These are phyloP conservation scores for Naganishia onofrii DNA, from an alignment of 768 basidiomycete species.

Conservation along the genomic window DNA sequence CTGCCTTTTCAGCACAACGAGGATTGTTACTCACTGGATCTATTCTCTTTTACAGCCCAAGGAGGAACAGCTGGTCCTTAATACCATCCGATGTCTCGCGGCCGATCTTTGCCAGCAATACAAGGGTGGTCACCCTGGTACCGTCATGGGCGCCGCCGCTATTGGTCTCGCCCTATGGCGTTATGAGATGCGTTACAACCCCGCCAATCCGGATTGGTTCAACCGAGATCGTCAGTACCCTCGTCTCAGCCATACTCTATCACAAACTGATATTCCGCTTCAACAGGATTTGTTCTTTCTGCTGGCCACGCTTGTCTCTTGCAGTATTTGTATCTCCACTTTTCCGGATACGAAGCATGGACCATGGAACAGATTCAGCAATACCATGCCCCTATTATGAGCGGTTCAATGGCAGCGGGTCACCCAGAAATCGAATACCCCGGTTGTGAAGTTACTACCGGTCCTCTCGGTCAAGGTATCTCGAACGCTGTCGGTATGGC, in stretches of 20 bases:
- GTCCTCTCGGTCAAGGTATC: conserved; percentile 51
- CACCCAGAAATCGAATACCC: conserved; percentile 52
- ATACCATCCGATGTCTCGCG: conserved; percentile 48
- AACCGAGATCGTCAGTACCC: conserved; percentile 39
- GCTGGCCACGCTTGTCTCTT: conserved; percentile 50
- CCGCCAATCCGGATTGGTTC: conserved; percentile 51
- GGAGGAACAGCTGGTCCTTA: conserved; percentile 45
- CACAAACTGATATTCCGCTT: neutral
- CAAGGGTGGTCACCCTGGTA: conserved; percentile 52
- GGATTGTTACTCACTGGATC: neutral
- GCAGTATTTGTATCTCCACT: conserved; percentile 50
- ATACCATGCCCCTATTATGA: conserved; percentile 46
- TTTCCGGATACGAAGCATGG: conserved; percentile 50
- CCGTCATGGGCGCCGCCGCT: conserved; percentile 52
- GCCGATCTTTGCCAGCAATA: conserved; percentile 50
- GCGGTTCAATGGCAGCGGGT: conserved; percentile 47
- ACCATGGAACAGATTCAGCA: conserved; percentile 48
- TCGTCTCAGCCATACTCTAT: neutral
- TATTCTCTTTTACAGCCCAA: conserved; percentile 17
- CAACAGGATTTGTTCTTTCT: conserved; percentile 31
- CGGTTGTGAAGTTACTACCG: conserved; percentile 47
- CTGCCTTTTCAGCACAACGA: neutral
- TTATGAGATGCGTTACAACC: conserved; percentile 50
- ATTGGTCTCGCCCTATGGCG: conserved; percentile 50
- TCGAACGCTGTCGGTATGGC: conserved; percentile 51